Evolutionary conservation across 2,329 filamentous ascomycete species (phyloP).

Genomic region (Hirsutella minnesotensis): DNA sequence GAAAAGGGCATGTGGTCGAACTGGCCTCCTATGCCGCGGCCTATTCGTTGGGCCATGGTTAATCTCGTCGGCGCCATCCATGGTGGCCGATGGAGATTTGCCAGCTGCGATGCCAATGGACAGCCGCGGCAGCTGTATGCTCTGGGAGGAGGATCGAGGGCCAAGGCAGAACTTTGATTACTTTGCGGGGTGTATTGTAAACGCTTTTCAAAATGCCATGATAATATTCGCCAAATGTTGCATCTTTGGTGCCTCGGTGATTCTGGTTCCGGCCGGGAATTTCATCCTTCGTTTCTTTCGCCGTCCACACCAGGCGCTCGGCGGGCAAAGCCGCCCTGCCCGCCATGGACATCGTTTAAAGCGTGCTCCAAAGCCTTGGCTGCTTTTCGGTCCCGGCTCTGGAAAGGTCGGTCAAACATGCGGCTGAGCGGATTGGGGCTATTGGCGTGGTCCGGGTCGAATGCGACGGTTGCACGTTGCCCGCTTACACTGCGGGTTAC

Average conservation of each 20-base stretch:
- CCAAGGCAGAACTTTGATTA: conserved; percentile 4
- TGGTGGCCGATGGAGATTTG: conserved; percentile 51
- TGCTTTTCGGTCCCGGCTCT: conserved; percentile 42
- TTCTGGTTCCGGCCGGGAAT: too few relatives aligned
- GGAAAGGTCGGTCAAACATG: conserved; percentile 47
- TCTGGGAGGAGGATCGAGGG: conserved; percentile 13
- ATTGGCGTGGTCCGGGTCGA: conserved; percentile 69
- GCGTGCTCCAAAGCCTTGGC: conserved; percentile 27
- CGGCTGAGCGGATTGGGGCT: conserved; percentile 44
- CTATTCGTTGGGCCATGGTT: conserved; percentile 46
- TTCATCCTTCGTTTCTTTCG: too few relatives aligned
- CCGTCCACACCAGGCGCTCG: not conserved
- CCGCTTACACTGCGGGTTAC: conserved; percentile 53
- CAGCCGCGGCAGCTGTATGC: conserved; percentile 42
- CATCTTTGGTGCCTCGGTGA: too few relatives aligned
- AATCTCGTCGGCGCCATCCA: conserved; percentile 47
- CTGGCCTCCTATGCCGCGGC: conserved; percentile 53
- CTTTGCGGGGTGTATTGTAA: too few relatives aligned
- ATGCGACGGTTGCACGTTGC: conserved; percentile 48
- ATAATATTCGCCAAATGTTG: too few relatives aligned
- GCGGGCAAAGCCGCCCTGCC: conserved; percentile 4
- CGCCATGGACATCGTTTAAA: conserved; percentile 9
- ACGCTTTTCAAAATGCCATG: too few relatives aligned
- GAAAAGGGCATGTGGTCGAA: conserved; percentile 48
- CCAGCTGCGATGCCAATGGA: conserved; percentile 45